A percentile compares a stretch with the other conserved stretches of the same genome.
These are phyloP conservation scores for Podosphaera fusca DNA, from an alignment of 2,329 filamentous ascomycete genomes.

Conservation along the genomic window DNA sequence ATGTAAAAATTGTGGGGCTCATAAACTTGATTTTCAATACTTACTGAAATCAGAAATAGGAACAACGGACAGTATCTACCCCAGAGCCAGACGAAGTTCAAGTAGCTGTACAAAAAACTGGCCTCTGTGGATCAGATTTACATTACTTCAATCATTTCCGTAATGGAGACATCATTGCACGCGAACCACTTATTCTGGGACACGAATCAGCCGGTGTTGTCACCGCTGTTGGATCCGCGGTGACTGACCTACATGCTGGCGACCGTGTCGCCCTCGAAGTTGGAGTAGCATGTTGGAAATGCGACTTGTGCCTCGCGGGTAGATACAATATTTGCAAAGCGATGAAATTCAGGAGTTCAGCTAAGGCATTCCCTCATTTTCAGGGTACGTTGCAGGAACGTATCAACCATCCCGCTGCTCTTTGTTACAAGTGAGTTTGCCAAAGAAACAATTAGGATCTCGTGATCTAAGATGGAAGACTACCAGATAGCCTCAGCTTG, in stretches of 20 bases:
- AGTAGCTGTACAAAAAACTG: slow-evolving; percentile 72
- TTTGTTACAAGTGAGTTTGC: slow-evolving; percentile 55
- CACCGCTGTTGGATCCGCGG: slow-evolving; percentile 57
- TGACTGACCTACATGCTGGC: slow-evolving; percentile 54
- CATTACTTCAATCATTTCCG: slow-evolving; percentile 93
- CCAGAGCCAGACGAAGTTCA: slow-evolving; percentile 40
- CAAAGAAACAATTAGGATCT: neutral
- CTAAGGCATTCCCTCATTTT: slow-evolving; percentile 17
- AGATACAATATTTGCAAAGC: slow-evolving; percentile 83
- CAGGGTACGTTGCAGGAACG: slow-evolving; percentile 16
- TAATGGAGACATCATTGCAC: slow-evolving; percentile 89
- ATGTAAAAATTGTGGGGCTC: neutral
- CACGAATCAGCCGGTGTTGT: slow-evolving; percentile 79
- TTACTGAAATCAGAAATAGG: slow-evolving; percentile 6
- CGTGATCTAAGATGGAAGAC: slow-evolving; percentile 7
- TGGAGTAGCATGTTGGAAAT: slow-evolving; percentile 73
- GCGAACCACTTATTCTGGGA: slow-evolving; percentile 69
- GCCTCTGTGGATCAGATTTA: slow-evolving; percentile 90
- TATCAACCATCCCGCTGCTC: slow-evolving; percentile 82
- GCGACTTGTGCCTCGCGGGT: slow-evolving; percentile 72
- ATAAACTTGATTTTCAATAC: neutral
- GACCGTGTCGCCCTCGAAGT: slow-evolving; percentile 89
- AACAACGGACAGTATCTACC: slow-evolving; percentile 10
- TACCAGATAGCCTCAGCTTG: slow-evolving; percentile 50
- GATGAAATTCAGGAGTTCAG: slow-evolving; percentile 17